These are phyloP conservation scores for Malus sieversii DNA, from an alignment of 306 rosid genomes.

Conservation along the genomic window DNA sequence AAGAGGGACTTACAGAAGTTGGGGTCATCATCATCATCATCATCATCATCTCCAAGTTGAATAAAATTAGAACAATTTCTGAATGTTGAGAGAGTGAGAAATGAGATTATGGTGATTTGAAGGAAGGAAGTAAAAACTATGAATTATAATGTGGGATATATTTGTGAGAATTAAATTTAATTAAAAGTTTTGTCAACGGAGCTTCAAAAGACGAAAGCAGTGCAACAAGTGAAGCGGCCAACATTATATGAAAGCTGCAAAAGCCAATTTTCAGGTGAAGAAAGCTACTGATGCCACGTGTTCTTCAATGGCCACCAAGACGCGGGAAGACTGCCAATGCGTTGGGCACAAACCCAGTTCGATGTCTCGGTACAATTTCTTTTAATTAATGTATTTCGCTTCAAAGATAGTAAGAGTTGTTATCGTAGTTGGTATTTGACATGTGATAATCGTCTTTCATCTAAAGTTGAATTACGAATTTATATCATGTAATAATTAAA, in stretches of 20 bases:
- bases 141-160: neutral
- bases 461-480: too few species aligned
- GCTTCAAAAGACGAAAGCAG: neutral
- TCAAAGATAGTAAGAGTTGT: too few species aligned
- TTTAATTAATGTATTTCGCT: too few species aligned
- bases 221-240: neutral
- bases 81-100: neutral
- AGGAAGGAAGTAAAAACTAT: too few species aligned
- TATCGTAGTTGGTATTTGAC: too few species aligned
- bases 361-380: neutral
- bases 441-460: too few species aligned
- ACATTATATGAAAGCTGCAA: neutral
- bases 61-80: neutral
- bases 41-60: neutral
- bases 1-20: conserved; percentile 13
- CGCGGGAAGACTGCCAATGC: neutral
- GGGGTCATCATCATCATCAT: neutral
- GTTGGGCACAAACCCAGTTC: neutral
- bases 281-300: neutral
- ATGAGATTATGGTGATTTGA: neutral
- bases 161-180: neutral
- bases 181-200: neutral
- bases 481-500: too few species aligned
- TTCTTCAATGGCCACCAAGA: neutral
- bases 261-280: neutral